phyloP scores from a whole-genome alignment of 306 rosid species.

The Trifolium dubium region DNA sequence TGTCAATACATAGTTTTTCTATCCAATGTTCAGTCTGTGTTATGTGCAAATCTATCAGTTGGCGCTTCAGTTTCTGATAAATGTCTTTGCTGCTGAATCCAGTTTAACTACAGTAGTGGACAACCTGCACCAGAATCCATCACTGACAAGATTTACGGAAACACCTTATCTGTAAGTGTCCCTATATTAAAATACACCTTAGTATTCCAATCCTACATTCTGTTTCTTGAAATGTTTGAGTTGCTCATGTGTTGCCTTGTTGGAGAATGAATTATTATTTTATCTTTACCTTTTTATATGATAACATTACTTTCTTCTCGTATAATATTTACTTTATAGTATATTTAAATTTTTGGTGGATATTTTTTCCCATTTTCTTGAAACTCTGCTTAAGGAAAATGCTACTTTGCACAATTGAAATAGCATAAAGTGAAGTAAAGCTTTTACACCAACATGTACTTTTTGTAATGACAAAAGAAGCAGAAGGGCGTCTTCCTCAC shows the following conservation, averaged over 20 bases:
- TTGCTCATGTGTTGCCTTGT: slow-evolving; percentile 28
- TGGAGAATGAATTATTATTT: slow-evolving; percentile 16
- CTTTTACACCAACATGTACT: no score
- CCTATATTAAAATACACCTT: slow-evolving; percentile 27
- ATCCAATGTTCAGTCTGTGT: slow-evolving; percentile 9
- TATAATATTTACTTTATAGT: no score
- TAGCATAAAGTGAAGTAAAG: no score
- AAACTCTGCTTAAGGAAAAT: no score
- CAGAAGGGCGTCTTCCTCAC: no score
- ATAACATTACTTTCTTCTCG: slow-evolving; percentile 6
- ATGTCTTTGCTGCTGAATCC: slow-evolving; percentile 38
- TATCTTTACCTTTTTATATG: slow-evolving; percentile 19
- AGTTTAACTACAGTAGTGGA: slow-evolving; percentile 98
- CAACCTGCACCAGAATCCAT: slow-evolving; percentile 99
- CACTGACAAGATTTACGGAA: slow-evolving; percentile 96
- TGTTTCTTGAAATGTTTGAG: slow-evolving; percentile 22
- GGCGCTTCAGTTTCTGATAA: slow-evolving; percentile 45
- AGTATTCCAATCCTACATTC: slow-evolving; percentile 20
- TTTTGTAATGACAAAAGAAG: no score
- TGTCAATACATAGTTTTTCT: slow-evolving; percentile 3
- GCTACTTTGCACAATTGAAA: no score
- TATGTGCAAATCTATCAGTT: slow-evolving; percentile 26
- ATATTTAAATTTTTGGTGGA: no score
- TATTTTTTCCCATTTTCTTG: no score
- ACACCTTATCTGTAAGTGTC: slow-evolving; percentile 86